Conservation (phyloP, 768 basidiomycete species). For the Flagelloscypha sp. region DNA sequence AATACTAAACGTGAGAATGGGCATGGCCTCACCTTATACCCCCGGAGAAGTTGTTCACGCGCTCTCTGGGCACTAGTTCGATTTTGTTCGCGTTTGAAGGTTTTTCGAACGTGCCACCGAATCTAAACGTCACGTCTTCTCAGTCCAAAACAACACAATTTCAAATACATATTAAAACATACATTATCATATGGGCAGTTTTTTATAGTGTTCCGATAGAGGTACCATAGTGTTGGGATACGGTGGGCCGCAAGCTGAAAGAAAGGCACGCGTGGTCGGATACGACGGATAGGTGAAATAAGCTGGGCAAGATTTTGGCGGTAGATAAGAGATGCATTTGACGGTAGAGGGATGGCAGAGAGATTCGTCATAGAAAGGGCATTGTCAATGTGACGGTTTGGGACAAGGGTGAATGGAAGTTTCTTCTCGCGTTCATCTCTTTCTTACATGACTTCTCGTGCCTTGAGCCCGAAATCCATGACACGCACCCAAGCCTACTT, state of each 20-base stretch:
- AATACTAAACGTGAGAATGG: constrained; percentile 1
- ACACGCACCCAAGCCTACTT: no score
- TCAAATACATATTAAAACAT: constrained; percentile 14
- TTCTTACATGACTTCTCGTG: no score
- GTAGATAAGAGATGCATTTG: constrained; percentile 38
- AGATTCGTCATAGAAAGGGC: no score
- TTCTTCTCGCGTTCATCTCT: no score
- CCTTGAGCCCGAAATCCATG: no score
- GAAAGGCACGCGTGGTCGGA: constrained; percentile 57
- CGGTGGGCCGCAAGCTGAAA: constrained; percentile 65
- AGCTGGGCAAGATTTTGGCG: constrained; percentile 44
- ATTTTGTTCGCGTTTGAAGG: constrained; percentile 46
- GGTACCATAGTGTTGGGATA: constrained; percentile 65
- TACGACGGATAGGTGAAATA: constrained; percentile 49
- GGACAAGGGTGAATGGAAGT: no score
- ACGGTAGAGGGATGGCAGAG: no score
- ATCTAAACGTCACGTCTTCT: constrained; percentile 34
- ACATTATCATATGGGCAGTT: constrained; percentile 50
- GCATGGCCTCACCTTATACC: constrained; percentile 42
- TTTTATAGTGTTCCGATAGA: constrained; percentile 65
- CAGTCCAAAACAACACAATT: not conserved
- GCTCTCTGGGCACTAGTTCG: constrained; percentile 48
- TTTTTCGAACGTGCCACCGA: constrained; percentile 41
- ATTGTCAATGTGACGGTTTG: no score
- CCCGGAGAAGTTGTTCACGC: constrained; percentile 35